These are phyloP conservation scores for Populus nigra DNA, from an alignment of 345 rosid species.

Conservation along the genomic window DNA sequence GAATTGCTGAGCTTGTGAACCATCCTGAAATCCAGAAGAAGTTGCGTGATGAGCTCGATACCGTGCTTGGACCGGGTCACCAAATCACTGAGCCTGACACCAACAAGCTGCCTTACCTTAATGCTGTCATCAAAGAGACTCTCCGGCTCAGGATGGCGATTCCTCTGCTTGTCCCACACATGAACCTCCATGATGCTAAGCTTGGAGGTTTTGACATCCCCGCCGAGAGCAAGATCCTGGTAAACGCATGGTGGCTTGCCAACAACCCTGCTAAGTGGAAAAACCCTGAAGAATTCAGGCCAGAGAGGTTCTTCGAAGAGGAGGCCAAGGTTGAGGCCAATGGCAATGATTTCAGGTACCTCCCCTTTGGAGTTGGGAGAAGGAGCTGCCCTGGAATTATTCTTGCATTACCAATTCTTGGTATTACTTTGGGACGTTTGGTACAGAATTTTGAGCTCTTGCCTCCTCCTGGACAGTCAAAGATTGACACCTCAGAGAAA, in stretches of 20 bases:
- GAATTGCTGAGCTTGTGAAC: slow-evolving; percentile 88
- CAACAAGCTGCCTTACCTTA: slow-evolving; percentile 76
- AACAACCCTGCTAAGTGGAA: slow-evolving; percentile 89
- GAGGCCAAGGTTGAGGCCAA: slow-evolving; percentile 89
- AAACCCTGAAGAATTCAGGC: slow-evolving; percentile 86
- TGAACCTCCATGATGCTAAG: slow-evolving; percentile 95
- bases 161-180: slow-evolving; percentile 96
- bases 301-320: slow-evolving; percentile 95
- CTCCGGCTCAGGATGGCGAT: slow-evolving; percentile 91
- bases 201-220: slow-evolving; percentile 83
- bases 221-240: slow-evolving; percentile 92
- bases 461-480: slow-evolving; percentile 87
- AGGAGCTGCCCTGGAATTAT: slow-evolving; percentile 99
- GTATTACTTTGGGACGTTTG: slow-evolving; percentile 79
- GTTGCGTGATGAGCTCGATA: slow-evolving; percentile 72
- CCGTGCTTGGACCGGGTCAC: slow-evolving; percentile 61
- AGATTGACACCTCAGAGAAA: slow-evolving; percentile 77
- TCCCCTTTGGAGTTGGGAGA: slow-evolving; percentile 96
- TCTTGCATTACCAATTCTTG: slow-evolving; percentile 88
- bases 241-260: slow-evolving; percentile 97
- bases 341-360: slow-evolving; percentile 88
- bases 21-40: slow-evolving; percentile 79
- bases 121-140: slow-evolving; percentile 92
- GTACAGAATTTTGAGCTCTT: slow-evolving; percentile 94
- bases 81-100: slow-evolving; percentile 88